These are phyloP conservation scores for Coniochaeta sp. DNA, from an alignment of 2,329 filamentous ascomycete genomes.

Conservation along the genomic window DNA sequence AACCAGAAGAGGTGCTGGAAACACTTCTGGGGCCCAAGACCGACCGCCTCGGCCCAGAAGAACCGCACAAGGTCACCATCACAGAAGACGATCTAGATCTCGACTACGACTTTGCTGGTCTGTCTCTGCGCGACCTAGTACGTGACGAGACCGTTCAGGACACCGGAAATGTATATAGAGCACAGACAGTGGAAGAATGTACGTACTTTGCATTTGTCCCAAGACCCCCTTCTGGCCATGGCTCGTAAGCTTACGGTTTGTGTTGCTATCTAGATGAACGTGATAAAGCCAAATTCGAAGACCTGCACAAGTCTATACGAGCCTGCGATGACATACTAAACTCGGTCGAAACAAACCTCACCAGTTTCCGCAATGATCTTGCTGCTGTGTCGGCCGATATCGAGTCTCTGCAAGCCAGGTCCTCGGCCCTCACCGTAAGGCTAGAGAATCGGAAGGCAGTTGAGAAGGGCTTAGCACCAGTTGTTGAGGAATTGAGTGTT, in stretches of 20 bases:
- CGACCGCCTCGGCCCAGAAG: conserved; percentile 8
- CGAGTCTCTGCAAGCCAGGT: conserved; percentile 83
- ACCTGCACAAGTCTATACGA: conserved; percentile 79
- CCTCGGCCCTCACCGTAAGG: conserved; percentile 72
- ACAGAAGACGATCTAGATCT: conserved; percentile 49
- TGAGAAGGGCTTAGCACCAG: conserved; percentile 77
- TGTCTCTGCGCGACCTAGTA: conserved; percentile 69
- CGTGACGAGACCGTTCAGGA: conserved; percentile 20
- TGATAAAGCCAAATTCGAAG: conserved; percentile 80
- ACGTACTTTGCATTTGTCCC: conserved; percentile 18
- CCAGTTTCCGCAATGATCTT: conserved; percentile 88
- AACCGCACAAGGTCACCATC: conserved; percentile 17
- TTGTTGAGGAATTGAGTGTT: conserved; percentile 87
- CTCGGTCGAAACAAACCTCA: conserved; percentile 87
- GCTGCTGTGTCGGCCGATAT: conserved; percentile 92
- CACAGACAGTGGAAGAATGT: conserved; percentile 68
- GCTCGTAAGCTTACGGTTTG: conserved; percentile 6
- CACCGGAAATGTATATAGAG: conserved; percentile 31
- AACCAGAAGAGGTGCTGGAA: conserved; percentile 65
- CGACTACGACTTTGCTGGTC: conserved; percentile 69
- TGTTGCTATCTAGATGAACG: conserved; percentile 52
- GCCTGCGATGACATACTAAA: conserved; percentile 90
- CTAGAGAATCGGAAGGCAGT: conserved; percentile 85
- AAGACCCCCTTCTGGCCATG: neutral
- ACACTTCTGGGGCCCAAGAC: conserved; percentile 29